Percentiles rank a stretch among this genome's conserved stretches.
Conservation (phyloP, 768 basidiomycete species). For the Baorangia bicolor region DNA sequence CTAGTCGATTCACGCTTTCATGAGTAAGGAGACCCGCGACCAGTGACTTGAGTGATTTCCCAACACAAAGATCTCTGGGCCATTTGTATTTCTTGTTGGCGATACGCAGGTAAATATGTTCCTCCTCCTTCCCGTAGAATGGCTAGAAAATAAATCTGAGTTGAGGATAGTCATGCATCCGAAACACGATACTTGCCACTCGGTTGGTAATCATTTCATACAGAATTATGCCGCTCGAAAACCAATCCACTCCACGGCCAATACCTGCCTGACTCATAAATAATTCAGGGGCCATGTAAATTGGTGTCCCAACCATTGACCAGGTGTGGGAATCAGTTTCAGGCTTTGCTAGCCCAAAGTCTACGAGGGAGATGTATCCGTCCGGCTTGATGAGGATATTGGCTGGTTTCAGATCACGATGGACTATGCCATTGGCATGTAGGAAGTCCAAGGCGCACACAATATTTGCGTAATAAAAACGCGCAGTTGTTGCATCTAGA, state of each 20-base stretch:
- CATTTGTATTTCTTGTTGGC: conserved; percentile 36
- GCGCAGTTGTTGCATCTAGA: conserved; percentile 32
- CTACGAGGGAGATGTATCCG: conserved; percentile 53
- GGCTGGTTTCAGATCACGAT: conserved; percentile 58
- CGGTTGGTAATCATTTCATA: conserved; percentile 51
- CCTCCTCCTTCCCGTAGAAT: conserved; percentile 28
- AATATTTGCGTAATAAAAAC: conserved; percentile 59
- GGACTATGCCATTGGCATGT: conserved; percentile 42
- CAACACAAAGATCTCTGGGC: conserved; percentile 37
- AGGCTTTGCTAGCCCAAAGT: conserved; percentile 45
- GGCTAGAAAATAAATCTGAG: conserved; percentile 13
- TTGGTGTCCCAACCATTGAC: conserved; percentile 45
- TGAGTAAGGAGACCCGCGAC: conserved; percentile 41
- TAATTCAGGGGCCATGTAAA: conserved; percentile 53
- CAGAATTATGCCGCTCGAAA: conserved; percentile 48
- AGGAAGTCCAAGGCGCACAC: conserved; percentile 49
- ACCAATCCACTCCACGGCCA: conserved; percentile 50
- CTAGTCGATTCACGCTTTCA: conserved; percentile 40
- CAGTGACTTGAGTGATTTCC: conserved; percentile 43
- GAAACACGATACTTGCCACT: conserved; percentile 25
- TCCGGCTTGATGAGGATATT: conserved; percentile 56
- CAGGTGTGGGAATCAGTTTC: conserved; percentile 16
- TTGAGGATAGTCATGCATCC: neutral
- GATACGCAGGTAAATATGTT: conserved; percentile 30
- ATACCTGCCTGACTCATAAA: conserved; percentile 21